These are phyloP conservation scores for Backusella tuberculispora DNA, from an alignment of 192 early-diverging fungal genomes.

Conservation along the genomic window DNA sequence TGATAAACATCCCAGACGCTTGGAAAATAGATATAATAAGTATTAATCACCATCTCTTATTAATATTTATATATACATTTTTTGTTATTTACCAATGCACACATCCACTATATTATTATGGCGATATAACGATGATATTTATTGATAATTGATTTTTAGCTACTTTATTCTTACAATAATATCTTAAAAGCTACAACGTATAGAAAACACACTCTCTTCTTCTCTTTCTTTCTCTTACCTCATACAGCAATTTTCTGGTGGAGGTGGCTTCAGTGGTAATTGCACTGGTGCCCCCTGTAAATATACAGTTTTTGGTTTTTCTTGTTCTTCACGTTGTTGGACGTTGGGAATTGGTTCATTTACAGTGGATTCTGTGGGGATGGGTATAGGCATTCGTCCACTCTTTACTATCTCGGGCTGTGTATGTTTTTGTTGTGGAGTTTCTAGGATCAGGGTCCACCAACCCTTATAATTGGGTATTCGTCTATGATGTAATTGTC, in stretches of 20 bases:
- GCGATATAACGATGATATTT: too few relatives aligned
- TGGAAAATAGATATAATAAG: not conserved
- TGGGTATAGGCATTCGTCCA: not conserved
- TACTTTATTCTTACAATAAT: too few relatives aligned
- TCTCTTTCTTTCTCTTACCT: not conserved
- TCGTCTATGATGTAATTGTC: constrained; percentile 14
- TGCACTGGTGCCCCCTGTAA: constrained; percentile 2
- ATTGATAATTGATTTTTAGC: too few relatives aligned
- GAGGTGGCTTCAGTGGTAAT: constrained; percentile 22
- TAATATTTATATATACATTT: not conserved
- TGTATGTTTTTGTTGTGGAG: not conserved
- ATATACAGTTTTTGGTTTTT: not conserved
- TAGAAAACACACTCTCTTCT: not conserved
- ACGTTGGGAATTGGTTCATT: not conserved
- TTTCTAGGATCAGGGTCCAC: constrained; percentile 28
- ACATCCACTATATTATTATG: constrained; percentile 27
- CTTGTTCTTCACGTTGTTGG: too few relatives aligned
- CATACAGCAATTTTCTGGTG: constrained; percentile 23
- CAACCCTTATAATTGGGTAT: constrained; percentile 29
- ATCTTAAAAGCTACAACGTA: too few relatives aligned
- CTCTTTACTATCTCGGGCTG: not conserved
- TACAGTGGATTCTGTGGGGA: not conserved
- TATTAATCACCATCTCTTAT: not conserved
- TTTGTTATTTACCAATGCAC: constrained; percentile 31
- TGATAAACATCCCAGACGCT: constrained; percentile 40